These are phyloP conservation scores for Kwoniella sp. DNA, from an alignment of 768 basidiomycete species.

Conservation along the genomic window DNA sequence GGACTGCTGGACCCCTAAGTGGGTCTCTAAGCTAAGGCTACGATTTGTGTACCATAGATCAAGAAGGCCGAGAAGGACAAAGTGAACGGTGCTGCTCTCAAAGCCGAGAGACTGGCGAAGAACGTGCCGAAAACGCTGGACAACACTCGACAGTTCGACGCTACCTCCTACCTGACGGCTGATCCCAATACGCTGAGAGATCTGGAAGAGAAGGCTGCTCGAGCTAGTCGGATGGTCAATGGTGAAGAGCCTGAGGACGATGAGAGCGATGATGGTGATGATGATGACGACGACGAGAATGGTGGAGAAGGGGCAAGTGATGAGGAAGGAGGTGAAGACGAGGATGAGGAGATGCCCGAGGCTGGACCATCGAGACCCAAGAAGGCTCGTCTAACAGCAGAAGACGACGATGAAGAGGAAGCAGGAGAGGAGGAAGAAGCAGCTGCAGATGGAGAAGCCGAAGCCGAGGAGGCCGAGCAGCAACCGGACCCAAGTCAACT, in stretches of 20 bases:
- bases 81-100: slow-evolving; percentile 23
- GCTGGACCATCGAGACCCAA: slow-evolving; percentile 58
- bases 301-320: slow-evolving; percentile 57
- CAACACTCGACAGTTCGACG: slow-evolving; percentile 77
- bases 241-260: slow-evolving; percentile 45
- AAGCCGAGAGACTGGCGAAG: slow-evolving; percentile 65
- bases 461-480: slow-evolving; percentile 37
- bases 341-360: slow-evolving; percentile 48
- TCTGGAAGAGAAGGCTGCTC: slow-evolving; percentile 41
- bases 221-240: slow-evolving; percentile 64
- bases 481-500: slow-evolving; percentile 54
- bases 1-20: too few species aligned
- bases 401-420: slow-evolving; percentile 23
- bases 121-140: slow-evolving; percentile 92
- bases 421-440: slow-evolving; percentile 59
- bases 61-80: slow-evolving; percentile 47
- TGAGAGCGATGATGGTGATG: slow-evolving; percentile 58
- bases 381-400: slow-evolving; percentile 7
- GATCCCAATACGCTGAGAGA: slow-evolving; percentile 52
- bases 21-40: background rate
- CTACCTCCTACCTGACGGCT: slow-evolving; percentile 57
- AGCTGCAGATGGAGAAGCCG: slow-evolving; percentile 32
- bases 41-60: slow-evolving; percentile 18
- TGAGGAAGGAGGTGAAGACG: slow-evolving; percentile 65
- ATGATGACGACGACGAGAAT: slow-evolving; percentile 58